These are phyloP conservation scores for Xylaria sp. DNA, from an alignment of 2,329 filamentous ascomycete species.

Conservation along the genomic window DNA sequence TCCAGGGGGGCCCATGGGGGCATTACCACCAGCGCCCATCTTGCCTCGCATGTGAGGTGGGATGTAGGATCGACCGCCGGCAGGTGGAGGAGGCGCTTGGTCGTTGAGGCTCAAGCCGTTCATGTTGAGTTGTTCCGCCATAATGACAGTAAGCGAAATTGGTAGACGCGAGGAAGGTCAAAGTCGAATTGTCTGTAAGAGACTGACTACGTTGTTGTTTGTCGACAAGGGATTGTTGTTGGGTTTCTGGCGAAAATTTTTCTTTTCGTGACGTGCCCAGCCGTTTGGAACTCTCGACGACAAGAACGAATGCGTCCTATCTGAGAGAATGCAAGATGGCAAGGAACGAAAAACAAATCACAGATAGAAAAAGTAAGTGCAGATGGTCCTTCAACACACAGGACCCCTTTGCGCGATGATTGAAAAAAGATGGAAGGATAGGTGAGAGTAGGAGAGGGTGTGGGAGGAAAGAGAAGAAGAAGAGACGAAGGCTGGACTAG, in stretches of 20 bases:
- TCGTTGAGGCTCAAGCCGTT: constrained; percentile 73
- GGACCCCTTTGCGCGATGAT: constrained; percentile 34
- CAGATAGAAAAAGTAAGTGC: constrained; percentile 35
- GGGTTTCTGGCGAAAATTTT: constrained; percentile 37
- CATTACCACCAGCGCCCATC: constrained; percentile 51
- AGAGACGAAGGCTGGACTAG: constrained; percentile 33
- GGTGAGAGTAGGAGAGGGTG: constrained; percentile 30
- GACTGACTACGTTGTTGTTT: constrained; percentile 29
- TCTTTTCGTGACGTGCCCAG: constrained; percentile 46
- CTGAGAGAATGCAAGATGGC: constrained; percentile 42
- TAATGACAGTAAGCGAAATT: constrained; percentile 57
- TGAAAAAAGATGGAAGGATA: constrained; percentile 28
- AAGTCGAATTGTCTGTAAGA: constrained; percentile 25
- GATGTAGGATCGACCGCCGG: constrained; percentile 74
- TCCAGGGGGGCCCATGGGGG: constrained; percentile 47
- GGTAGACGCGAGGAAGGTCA: constrained; percentile 31
- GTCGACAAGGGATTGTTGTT: constrained; percentile 26
- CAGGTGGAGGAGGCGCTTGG: constrained; percentile 49
- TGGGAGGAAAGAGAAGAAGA: constrained; percentile 23
- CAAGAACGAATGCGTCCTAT: constrained; percentile 46
- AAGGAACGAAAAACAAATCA: constrained; percentile 39
- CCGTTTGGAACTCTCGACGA: constrained; percentile 44
- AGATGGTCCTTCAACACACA: constrained; percentile 35
- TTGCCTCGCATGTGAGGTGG: constrained; percentile 82
- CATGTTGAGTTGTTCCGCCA: constrained; percentile 89